These are phyloP conservation scores for Sarocladium brachiariae DNA, from an alignment of 2,329 filamentous ascomycete genomes.

Conservation along the genomic window DNA sequence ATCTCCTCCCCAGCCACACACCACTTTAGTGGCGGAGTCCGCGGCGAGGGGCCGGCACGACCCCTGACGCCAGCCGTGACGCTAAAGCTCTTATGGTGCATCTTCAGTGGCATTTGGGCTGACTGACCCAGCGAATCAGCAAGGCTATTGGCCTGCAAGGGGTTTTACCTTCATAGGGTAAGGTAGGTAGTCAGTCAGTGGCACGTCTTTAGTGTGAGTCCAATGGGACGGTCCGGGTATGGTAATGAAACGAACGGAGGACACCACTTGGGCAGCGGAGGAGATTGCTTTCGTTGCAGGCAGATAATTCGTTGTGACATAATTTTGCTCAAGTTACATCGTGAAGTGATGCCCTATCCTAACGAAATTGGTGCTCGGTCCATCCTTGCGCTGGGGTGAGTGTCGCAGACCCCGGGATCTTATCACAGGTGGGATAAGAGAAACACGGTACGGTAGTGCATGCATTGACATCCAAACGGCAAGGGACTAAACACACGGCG, in stretches of 20 bases:
- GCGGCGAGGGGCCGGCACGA: slow-evolving; percentile 3
- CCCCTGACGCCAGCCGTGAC: not conserved
- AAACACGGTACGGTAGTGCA: not conserved
- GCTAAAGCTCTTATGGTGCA: not conserved
- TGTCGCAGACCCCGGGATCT: not conserved
- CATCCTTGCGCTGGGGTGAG: too few relatives aligned
- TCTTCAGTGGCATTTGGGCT: slow-evolving; percentile 1
- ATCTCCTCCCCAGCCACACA: not conserved
- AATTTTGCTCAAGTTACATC: too few relatives aligned
- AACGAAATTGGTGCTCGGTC: too few relatives aligned
- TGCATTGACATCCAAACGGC: not conserved
- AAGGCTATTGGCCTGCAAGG: slow-evolving; percentile 7
- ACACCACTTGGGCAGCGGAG: too few relatives aligned
- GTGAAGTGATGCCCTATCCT: too few relatives aligned
- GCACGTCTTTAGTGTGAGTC: not conserved
- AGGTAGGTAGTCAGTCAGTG: not conserved
- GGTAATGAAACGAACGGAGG: not conserved
- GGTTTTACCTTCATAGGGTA: too few relatives aligned
- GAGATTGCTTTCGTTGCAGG: too few relatives aligned
- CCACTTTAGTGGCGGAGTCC: not conserved
- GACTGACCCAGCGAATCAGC: not conserved
- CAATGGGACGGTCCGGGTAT: slow-evolving; percentile 5
- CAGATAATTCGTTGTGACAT: too few relatives aligned
- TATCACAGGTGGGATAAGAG: slow-evolving; percentile 4
- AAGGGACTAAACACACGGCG: too few relatives aligned